Evolutionary conservation across 345 rosid species (phyloP), one percentile per base, ranked within the genome.

Genomic region (Murraya paniculata): DNA sequence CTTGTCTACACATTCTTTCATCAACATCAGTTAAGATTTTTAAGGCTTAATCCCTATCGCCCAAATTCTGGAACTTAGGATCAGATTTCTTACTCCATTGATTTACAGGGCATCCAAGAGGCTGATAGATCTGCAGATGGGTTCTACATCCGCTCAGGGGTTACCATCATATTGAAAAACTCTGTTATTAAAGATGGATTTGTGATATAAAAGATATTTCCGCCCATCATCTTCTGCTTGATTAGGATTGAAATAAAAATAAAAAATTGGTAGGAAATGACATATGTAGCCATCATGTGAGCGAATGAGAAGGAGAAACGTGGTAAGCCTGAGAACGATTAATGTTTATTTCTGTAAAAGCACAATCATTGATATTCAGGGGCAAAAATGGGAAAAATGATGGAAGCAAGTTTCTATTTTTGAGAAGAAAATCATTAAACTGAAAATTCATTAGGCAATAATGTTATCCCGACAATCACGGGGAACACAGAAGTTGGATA

Each of bases 71-170:
- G 58, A 13, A 38, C 38, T 9, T 24, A n/a, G 33, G 57, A 59
- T 66, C 64, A 61, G 78, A 31, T 55, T 35, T 77, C 56, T 61
- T 74, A 41, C 24, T 38, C 58, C 2, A 77, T 61, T 75, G 24
- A n/a, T 68, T 77, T 75, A 72, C 89, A 93, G 98, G 94, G 92
- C 50, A 72, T 91, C 79, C 92, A 93, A 85, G 98, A 95, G 85
- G 95, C 91, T 27, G 98, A 95, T 36, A 92, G 98, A 83, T 85
- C 98, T 39, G 74, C 86, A 8, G 94, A 95, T 60, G 98, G 98
- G 25, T 93, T 95, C 79, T 91, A 90, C 78, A 91, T 95, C 79
- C 89, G 98, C 74, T 88, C 97, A 1, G 97, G 97, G 53, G 85
- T 91, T 82, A 90, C 90, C 11, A 31, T 94, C 24, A 86, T 88